Evolutionary conservation across 345 rosid genomes (phyloP).

Genomic region (Viola odorata): DNA sequence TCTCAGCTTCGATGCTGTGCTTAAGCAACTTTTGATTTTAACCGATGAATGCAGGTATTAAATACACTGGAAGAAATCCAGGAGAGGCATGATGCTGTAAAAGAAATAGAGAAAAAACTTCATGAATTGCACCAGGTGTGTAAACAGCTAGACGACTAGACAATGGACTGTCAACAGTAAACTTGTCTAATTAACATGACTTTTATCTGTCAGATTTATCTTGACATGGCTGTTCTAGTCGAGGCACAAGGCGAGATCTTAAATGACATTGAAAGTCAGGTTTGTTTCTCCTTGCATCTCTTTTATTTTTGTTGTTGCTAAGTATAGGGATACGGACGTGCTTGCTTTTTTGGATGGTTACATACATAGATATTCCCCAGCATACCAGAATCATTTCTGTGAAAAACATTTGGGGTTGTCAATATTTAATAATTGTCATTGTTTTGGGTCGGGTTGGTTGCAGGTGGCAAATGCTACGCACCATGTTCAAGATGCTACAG

Average conservation of each 20-base stretch:
- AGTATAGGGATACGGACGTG: background rate
- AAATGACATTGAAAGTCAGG: conserved; percentile 72
- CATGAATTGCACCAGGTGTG: conserved; percentile 83
- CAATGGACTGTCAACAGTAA: background rate
- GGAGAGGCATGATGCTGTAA: conserved; percentile 90
- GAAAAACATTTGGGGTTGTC: no score
- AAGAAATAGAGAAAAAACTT: conserved; percentile 84
- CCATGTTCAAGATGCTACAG: conserved; percentile 48
- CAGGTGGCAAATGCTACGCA: conserved; percentile 51
- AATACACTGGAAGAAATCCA: conserved; percentile 89
- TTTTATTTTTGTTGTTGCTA: background rate
- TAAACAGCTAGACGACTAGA: background rate
- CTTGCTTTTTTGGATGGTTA: no score
- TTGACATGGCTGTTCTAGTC: conserved; percentile 68
- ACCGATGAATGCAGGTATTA: conserved; percentile 43
- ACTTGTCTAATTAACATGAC: conserved; percentile 7
- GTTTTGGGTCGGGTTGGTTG: background rate
- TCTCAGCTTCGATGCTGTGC: no score
- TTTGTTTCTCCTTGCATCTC: conserved; percentile 20
- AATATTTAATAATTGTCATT: no score
- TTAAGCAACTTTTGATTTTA: background rate
- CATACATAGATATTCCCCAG: no score
- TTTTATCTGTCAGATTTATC: conserved; percentile 42
- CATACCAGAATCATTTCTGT: no score
- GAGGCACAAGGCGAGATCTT: conserved; percentile 69